A percentile compares a stretch with the other conserved stretches of the same genome.
Conservation (phyloP, 192 early-diverging fungal species). For the Mortierella claussenii region DNA sequence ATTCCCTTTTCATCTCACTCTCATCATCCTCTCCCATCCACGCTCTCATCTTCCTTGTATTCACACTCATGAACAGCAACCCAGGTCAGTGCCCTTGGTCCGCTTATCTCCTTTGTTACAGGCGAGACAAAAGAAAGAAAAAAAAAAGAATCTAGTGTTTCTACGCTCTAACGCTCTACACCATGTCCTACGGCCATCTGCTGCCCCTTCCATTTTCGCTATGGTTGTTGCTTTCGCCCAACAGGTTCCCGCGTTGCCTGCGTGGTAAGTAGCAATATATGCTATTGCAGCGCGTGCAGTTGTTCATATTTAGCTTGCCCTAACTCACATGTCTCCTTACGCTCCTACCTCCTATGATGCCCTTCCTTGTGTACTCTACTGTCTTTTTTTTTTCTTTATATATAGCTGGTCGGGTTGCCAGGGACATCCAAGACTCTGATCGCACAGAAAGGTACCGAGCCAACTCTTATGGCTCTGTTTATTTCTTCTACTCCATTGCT, state of each 20-base stretch:
- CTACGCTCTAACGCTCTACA: not conserved
- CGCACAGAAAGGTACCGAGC: conserved; percentile 85
- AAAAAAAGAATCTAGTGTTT: not conserved
- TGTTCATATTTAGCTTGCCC: too few relatives aligned
- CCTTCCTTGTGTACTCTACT: too few relatives aligned
- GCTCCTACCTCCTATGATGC: not conserved
- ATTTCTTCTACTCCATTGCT: too few relatives aligned
- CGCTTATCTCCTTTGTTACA: not conserved
- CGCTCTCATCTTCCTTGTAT: not conserved
- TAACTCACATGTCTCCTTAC: not conserved
- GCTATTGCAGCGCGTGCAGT: too few relatives aligned
- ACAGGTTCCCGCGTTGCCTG: conserved; percentile 58
- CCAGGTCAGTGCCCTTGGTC: conserved; percentile 4
- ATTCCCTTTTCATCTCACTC: not conserved
- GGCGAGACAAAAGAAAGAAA: not conserved
- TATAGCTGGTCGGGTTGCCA: conserved; percentile 88
- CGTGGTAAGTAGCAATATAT: conserved; percentile 47
- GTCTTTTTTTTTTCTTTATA: not conserved
- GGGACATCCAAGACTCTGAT: conserved; percentile 97
- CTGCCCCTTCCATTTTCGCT: not conserved
- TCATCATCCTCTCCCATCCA: not conserved
- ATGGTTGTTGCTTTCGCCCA: not conserved
- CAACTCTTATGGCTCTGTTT: too few relatives aligned
- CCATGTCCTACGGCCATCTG: not conserved
- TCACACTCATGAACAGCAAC: conserved; percentile 15